These are phyloP conservation scores for Turnera subulata DNA, from an alignment of 345 rosid species.

Conservation along the genomic window DNA sequence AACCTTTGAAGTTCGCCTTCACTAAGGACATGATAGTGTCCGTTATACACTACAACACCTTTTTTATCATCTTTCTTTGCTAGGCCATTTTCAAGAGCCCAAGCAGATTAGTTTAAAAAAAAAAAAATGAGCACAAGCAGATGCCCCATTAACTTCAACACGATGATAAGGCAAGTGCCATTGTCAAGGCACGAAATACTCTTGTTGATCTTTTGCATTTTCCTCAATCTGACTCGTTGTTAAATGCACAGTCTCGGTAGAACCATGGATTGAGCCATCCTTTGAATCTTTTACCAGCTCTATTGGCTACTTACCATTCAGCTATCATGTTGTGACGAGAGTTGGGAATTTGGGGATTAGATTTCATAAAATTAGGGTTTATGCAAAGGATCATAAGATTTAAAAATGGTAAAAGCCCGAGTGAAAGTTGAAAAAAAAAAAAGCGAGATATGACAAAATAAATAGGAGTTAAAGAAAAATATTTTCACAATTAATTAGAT, in stretches of 20 bases:
- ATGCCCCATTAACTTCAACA: slow-evolving; percentile 84
- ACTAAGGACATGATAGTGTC: slow-evolving; percentile 90
- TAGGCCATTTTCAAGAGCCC: slow-evolving; percentile 68
- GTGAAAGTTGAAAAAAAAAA: too few relatives aligned
- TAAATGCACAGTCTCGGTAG: slow-evolving; percentile 14
- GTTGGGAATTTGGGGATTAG: too few relatives aligned
- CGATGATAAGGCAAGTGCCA: slow-evolving; percentile 98
- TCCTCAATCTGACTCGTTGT: slow-evolving; percentile 26
- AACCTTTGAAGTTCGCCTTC: slow-evolving; percentile 95
- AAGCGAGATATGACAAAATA: too few relatives aligned
- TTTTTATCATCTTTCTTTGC: slow-evolving; percentile 91
- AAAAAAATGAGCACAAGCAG: slow-evolving; percentile 77
- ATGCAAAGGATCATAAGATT: too few relatives aligned
- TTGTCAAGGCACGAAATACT: slow-evolving; percentile 91
- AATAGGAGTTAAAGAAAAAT: too few relatives aligned
- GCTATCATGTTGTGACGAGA: too few relatives aligned
- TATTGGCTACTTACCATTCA: too few relatives aligned
- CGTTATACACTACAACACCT: slow-evolving; percentile 82
- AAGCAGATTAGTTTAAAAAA: too few relatives aligned
- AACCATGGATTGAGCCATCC: slow-evolving; percentile 17
- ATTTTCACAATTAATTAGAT: too few relatives aligned
- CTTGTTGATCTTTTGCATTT: slow-evolving; percentile 53
- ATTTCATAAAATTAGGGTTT: too few relatives aligned
- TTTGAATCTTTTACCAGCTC: slow-evolving; percentile 18
- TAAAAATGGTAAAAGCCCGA: too few relatives aligned